These are phyloP conservation scores for Musa itinerans DNA, from an alignment of 176 grass and related monocot species.

Conservation along the genomic window DNA sequence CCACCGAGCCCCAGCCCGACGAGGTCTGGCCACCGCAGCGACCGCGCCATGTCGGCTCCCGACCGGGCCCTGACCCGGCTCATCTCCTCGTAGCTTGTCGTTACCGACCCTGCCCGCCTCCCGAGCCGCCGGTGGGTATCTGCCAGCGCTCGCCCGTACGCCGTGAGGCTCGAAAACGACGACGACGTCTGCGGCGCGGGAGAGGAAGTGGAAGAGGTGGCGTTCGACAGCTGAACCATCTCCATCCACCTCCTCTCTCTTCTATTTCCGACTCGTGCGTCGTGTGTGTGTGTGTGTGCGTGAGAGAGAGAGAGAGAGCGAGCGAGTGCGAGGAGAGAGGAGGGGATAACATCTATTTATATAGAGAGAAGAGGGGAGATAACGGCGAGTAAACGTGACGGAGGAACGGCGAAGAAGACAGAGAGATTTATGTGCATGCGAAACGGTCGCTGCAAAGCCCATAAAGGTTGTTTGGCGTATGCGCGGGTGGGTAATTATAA, in stretches of 20 bases:
- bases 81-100: conserved; percentile 76
- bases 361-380: not conserved
- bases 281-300: not conserved
- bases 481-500: too few species aligned
- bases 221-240: not conserved
- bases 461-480: too few species aligned
- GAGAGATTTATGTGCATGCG: too few species aligned
- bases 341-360: conserved; percentile 1
- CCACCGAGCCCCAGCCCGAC: conserved; percentile 53
- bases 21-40: conserved; percentile 83
- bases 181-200: conserved; percentile 4
- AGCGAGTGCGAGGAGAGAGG: not conserved
- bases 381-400: conserved; percentile 6
- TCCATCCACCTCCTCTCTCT: conserved; percentile 1
- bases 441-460: too few species aligned
- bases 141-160: conserved; percentile 44
- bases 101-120: conserved; percentile 52
- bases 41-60: conserved; percentile 54
- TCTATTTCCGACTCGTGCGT: conserved; percentile 13
- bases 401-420: not conserved
- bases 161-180: conserved; percentile 50
- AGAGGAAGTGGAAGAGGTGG: not conserved
- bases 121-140: conserved; percentile 55
- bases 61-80: conserved; percentile 68
- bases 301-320: not conserved